Conservation (phyloP, 2,329 filamentous ascomycete genomes). For the Curvularia eragrostidis region DNA sequence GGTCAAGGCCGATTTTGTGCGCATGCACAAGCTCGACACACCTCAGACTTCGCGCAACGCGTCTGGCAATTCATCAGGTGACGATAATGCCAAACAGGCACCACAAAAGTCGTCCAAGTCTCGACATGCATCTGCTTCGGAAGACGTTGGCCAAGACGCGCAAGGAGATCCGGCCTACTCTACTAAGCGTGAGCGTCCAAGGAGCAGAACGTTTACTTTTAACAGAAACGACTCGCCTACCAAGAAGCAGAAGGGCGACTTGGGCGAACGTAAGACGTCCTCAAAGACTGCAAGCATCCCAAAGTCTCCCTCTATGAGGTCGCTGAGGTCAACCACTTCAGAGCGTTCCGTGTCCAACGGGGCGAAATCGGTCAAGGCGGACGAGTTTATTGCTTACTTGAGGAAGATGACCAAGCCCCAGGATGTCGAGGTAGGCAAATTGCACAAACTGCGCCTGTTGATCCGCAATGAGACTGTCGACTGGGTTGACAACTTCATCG, state of each 20-base stretch:
- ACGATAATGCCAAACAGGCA: slow-evolving; percentile 54
- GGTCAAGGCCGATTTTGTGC: slow-evolving; percentile 95
- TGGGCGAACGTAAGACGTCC: slow-evolving; percentile 58
- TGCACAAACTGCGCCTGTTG: slow-evolving; percentile 89
- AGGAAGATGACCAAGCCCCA: slow-evolving; percentile 81
- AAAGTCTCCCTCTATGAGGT: slow-evolving; percentile 65
- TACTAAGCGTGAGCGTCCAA: slow-evolving; percentile 58
- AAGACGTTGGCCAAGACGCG: slow-evolving; percentile 21
- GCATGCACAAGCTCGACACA: slow-evolving; percentile 77
- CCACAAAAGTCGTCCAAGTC: slow-evolving; percentile 50
- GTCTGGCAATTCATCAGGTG: slow-evolving; percentile 50
- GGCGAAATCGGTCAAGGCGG: slow-evolving; percentile 75
- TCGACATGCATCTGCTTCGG: slow-evolving; percentile 36
- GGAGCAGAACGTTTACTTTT: slow-evolving; percentile 81
- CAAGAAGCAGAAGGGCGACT: slow-evolving; percentile 75
- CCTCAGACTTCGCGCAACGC: slow-evolving; percentile 57
- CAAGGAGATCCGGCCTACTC: slow-evolving; percentile 32
- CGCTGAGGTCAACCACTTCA: slow-evolving; percentile 62
- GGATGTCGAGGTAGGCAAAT: slow-evolving; percentile 86
- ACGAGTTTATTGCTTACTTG: slow-evolving; percentile 86
- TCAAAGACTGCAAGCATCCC: slow-evolving; percentile 76
- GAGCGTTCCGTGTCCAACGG: slow-evolving; percentile 70
- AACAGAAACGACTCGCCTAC: slow-evolving; percentile 73
- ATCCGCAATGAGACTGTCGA: slow-evolving; percentile 93
- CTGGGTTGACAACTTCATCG: slow-evolving; percentile 93